Evolutionary conservation across 768 basidiomycete genomes (phyloP).

Genomic region (Phylloporus sp.): DNA sequence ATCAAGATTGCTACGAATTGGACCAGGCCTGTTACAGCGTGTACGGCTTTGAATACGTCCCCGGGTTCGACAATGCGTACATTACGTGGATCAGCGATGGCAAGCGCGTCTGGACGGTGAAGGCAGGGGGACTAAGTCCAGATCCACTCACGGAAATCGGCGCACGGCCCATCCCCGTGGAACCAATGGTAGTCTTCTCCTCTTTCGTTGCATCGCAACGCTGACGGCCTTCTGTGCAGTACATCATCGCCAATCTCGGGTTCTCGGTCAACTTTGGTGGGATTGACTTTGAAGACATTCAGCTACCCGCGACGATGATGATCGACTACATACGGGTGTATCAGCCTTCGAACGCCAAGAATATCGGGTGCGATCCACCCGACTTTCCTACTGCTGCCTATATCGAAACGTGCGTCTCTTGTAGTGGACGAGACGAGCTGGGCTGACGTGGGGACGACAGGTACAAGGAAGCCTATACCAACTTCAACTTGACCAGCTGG

Average conservation of each 20-base stretch:
- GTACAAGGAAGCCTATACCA: constrained; percentile 42
- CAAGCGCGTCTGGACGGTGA: constrained; percentile 53
- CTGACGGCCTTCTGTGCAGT: constrained; percentile 33
- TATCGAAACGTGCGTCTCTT: constrained; percentile 55
- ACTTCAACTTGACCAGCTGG: constrained; percentile 44
- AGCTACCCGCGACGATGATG: constrained; percentile 56
- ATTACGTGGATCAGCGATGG: constrained; percentile 66
- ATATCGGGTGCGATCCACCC: constrained; percentile 64
- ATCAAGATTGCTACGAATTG: constrained; percentile 44
- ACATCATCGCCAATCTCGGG: constrained; percentile 67
- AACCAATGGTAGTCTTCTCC: constrained; percentile 52
- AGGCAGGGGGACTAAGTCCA: constrained; percentile 42
- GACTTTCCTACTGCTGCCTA: constrained; percentile 72
- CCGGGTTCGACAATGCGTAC: constrained; percentile 49
- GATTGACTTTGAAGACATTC: constrained; percentile 53
- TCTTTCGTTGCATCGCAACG: not conserved
- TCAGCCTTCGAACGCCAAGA: constrained; percentile 44
- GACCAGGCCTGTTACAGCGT: constrained; percentile 38
- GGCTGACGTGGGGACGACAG: constrained; percentile 15
- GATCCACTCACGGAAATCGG: constrained; percentile 51
- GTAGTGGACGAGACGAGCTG: not conserved
- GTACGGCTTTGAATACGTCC: constrained; percentile 53
- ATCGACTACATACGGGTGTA: constrained; percentile 84
- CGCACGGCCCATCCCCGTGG: constrained; percentile 56
- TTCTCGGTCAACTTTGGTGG: constrained; percentile 64